phyloP scores from a whole-genome alignment of 1,284 basidiomycete genomes.

The Lignosus rhinocerotis region DNA sequence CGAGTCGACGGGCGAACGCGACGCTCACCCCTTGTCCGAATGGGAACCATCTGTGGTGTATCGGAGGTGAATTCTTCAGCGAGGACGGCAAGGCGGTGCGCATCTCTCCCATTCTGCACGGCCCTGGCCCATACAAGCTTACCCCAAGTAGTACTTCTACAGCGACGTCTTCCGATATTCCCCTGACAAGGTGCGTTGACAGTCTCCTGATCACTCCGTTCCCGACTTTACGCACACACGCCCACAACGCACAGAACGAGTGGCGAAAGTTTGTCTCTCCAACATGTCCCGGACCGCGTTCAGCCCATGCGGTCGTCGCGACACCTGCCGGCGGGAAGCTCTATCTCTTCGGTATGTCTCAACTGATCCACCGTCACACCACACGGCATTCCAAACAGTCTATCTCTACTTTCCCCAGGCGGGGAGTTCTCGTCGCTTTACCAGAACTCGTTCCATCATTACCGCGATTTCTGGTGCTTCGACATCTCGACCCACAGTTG shows the following conservation, averaged over 20 bases:
- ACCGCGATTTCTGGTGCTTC: slow-evolving; percentile 85
- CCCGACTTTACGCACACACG: background rate
- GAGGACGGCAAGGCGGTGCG: slow-evolving; percentile 79
- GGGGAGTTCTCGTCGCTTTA: slow-evolving; percentile 86
- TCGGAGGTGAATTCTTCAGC: slow-evolving; percentile 83
- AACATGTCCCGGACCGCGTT: slow-evolving; percentile 82
- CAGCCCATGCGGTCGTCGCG: slow-evolving; percentile 79
- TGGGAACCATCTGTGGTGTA: slow-evolving; percentile 79
- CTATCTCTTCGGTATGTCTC: slow-evolving; percentile 72
- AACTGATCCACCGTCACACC: background rate
- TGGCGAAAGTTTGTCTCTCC: slow-evolving; percentile 85
- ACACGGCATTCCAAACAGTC: background rate
- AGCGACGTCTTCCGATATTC: slow-evolving; percentile 82
- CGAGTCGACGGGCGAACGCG: slow-evolving; percentile 79
- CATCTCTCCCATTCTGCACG: slow-evolving; percentile 13
- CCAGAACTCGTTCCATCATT: slow-evolving; percentile 91
- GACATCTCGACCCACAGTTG: slow-evolving; percentile 76
- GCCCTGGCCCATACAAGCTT: slow-evolving; percentile 17
- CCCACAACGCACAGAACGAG: slow-evolving; percentile 58
- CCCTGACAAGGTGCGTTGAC: slow-evolving; percentile 63
- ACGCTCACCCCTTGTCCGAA: slow-evolving; percentile 77
- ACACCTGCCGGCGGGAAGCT: slow-evolving; percentile 77
- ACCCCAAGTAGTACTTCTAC: slow-evolving; percentile 64
- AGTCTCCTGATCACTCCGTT: background rate
- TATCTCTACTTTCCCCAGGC: slow-evolving; percentile 39